Percentiles rank a stretch among this genome's conserved stretches.
Conservation (phyloP, 768 basidiomycete species). For the Ramaria sp. region DNA sequence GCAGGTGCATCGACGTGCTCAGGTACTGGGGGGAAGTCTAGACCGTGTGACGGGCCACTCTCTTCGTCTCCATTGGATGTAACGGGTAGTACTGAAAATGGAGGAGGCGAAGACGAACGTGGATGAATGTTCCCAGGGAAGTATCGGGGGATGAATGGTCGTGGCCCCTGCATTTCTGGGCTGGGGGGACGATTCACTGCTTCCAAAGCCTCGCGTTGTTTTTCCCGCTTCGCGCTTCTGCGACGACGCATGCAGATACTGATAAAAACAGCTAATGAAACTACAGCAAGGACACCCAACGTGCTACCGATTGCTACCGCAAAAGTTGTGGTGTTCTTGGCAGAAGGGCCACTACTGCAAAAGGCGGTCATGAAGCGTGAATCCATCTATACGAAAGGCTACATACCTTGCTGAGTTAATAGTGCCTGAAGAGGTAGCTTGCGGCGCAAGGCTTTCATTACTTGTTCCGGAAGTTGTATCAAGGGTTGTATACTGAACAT, state of each 20-base stretch:
- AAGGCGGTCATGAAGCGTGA: constrained; percentile 11
- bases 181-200: neutral
- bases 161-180: constrained; percentile 30
- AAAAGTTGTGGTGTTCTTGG: constrained; percentile 32
- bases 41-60: constrained; percentile 6
- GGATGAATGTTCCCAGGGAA: constrained; percentile 36
- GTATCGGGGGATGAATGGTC: constrained; percentile 42
- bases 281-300: constrained; percentile 36
- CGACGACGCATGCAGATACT: constrained; percentile 39
- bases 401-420: constrained; percentile 16
- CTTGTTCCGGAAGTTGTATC: constrained; percentile 13
- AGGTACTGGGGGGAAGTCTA: constrained; percentile 4
- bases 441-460: constrained; percentile 9
- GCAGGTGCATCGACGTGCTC: neutral
- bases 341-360: neutral
- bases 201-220: constrained; percentile 19
- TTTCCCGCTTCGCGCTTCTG: constrained; percentile 30
- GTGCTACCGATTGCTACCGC: constrained; percentile 42
- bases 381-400: neutral
- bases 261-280: constrained; percentile 37
- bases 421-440: constrained; percentile 16
- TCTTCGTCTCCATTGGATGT: neutral
- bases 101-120: neutral
- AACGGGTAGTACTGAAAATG: neutral
- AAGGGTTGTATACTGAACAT: constrained; percentile 28